A percentile compares a stretch with the other conserved stretches of the same genome.
Evolutionary conservation across 2,329 filamentous ascomycete species (phyloP).

Genomic region (Exophiala calicioides): DNA sequence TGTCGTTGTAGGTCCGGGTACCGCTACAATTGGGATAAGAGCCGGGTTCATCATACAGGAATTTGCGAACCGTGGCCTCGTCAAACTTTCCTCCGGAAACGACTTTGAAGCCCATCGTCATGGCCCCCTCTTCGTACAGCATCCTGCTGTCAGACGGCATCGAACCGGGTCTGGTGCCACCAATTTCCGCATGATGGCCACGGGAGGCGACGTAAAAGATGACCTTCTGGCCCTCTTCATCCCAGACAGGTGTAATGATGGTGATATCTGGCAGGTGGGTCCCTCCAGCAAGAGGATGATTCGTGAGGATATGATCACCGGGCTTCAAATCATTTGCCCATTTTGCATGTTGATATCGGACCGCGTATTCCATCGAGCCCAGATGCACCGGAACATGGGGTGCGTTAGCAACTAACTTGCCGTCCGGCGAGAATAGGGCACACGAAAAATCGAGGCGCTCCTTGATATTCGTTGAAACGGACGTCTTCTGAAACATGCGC

Average conservation of each 20-base stretch:
- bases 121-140: constrained; percentile 51
- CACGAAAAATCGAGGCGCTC: constrained; percentile 81
- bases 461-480: constrained; percentile 76
- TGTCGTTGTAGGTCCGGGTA: constrained; percentile 39
- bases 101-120: constrained; percentile 44
- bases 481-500: constrained; percentile 74
- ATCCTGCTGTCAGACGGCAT: constrained; percentile 49
- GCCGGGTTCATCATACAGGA: constrained; percentile 33
- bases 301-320: constrained; percentile 76
- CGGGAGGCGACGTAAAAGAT: constrained; percentile 77
- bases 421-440: constrained; percentile 74
- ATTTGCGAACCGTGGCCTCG: constrained; percentile 36
- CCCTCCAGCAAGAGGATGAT: constrained; percentile 78
- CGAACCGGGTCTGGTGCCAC: constrained; percentile 34
- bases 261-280: constrained; percentile 80
- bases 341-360: constrained; percentile 73
- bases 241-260: constrained; percentile 73
- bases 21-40: constrained; percentile 18
- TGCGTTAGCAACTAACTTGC: constrained; percentile 67
- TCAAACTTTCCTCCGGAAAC: constrained; percentile 40
- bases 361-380: constrained; percentile 82
- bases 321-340: constrained; percentile 68
- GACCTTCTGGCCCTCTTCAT: constrained; percentile 64
- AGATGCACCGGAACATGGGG: constrained; percentile 80
- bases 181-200: constrained; percentile 71